Percentiles rank a stretch among this genome's conserved stretches.
Conservation (phyloP, 2,329 filamentous ascomycete species). For the Colletotrichum lupini region DNA sequence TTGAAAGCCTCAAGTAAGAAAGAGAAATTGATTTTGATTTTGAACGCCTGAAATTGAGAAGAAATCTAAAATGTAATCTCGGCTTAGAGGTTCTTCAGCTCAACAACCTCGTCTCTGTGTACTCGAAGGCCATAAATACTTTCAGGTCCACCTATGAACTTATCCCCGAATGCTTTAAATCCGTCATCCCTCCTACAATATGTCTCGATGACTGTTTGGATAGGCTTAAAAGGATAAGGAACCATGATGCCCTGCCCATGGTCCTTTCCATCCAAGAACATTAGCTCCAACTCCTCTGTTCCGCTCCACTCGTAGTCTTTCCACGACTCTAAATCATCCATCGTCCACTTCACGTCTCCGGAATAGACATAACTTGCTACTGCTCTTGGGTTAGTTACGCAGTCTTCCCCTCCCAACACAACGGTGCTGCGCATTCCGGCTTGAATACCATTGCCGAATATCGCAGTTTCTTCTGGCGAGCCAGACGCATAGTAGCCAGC, state of each 20-base stretch:
- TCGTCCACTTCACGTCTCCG: conserved; percentile 33
- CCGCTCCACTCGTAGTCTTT: conserved; percentile 38
- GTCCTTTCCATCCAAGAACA: conserved; percentile 39
- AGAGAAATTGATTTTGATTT: no score
- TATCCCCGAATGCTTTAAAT: conserved; percentile 22
- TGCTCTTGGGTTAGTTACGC: conserved; percentile 35
- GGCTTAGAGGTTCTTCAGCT: conserved; percentile 15
- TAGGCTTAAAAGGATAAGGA: conserved; percentile 14
- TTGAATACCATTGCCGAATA: conserved; percentile 39
- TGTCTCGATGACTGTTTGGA: conserved; percentile 23
- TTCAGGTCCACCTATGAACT: conserved; percentile 24
- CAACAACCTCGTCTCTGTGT: conserved; percentile 1
- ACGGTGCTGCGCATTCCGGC: conserved; percentile 43
- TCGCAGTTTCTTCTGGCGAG: conserved; percentile 14
- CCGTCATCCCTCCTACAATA: conserved; percentile 31
- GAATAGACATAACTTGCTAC: conserved; percentile 40
- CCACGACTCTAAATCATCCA: conserved; percentile 21
- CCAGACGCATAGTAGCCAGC: conserved; percentile 23
- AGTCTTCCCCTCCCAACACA: conserved; percentile 39
- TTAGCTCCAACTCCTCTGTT: conserved; percentile 38
- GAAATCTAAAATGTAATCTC: not conserved
- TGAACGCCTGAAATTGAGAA: not conserved
- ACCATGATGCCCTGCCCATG: conserved; percentile 39
- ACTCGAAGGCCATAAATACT: not conserved
- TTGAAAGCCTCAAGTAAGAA: no score